These are phyloP conservation scores for Solanum tacnaense DNA, from an alignment of 257 asterid species.

Conservation along the genomic window DNA sequence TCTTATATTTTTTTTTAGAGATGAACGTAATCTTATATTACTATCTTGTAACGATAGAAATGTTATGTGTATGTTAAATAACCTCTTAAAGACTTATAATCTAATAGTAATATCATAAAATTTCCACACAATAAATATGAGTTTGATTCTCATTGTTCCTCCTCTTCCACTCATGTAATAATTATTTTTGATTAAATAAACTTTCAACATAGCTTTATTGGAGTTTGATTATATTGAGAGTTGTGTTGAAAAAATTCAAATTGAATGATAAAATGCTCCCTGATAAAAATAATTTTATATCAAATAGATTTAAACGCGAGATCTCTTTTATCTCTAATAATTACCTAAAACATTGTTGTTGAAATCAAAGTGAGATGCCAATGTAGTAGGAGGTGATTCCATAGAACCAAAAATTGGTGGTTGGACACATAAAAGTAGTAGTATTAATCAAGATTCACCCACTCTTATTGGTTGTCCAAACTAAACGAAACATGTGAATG, in stretches of 20 bases:
- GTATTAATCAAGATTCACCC: neutral
- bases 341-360: neutral
- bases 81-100: neutral
- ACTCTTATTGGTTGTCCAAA: neutral
- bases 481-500: neutral
- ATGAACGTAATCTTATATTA: neutral
- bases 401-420: neutral
- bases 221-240: neutral
- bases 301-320: rapidly evolving
- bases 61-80: neutral
- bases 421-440: neutral
- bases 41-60: neutral
- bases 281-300: too few species aligned
- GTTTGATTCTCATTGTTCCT: neutral
- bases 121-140: neutral
- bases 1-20: too few species aligned
- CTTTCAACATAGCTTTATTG: neutral
- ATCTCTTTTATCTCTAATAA: neutral
- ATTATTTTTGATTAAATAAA: too few species aligned
- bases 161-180: neutral
- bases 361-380: neutral
- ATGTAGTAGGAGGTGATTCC: neutral
- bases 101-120: neutral
- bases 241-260: rapidly evolving
- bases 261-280: rapidly evolving